phyloP scores from a whole-genome alignment of 2,329 filamentous ascomycete genomes.

The Metarhizium guizhouense region DNA sequence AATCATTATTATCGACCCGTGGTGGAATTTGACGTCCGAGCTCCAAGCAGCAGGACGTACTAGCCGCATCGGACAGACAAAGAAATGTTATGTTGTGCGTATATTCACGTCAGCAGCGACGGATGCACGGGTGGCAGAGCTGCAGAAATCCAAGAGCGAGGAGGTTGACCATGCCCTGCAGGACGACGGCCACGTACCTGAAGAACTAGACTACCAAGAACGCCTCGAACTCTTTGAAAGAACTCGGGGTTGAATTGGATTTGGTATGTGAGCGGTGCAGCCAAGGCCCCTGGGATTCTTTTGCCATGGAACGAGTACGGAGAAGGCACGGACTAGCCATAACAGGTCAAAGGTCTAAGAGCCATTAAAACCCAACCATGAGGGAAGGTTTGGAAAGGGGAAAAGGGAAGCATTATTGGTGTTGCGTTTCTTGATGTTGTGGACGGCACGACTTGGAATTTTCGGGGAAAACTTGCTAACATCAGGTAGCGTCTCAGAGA shows the following conservation, averaged over 20 bases:
- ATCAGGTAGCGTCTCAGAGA: too few species aligned
- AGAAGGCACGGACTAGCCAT: too few species aligned
- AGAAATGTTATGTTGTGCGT: conserved; percentile 49
- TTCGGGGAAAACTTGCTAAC: too few species aligned
- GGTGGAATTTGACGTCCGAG: conserved; percentile 55
- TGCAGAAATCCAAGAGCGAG: conserved; percentile 48
- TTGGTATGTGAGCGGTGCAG: too few species aligned
- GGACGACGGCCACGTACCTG: conserved; percentile 14
- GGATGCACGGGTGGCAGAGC: conserved; percentile 43
- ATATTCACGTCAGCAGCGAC: conserved; percentile 47
- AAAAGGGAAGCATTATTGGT: too few species aligned
- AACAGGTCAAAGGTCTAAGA: too few species aligned
- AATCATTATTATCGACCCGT: conserved; percentile 45
- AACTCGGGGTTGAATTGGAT: neutral
- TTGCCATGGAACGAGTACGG: too few species aligned
- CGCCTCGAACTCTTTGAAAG: neutral
- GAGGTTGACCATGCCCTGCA: conserved; percentile 28
- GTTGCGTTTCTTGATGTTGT: too few species aligned
- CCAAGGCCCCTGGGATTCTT: too few species aligned
- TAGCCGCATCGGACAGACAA: conserved; percentile 54
- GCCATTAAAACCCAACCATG: too few species aligned
- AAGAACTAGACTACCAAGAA: neutral
- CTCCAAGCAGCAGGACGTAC: conserved; percentile 55
- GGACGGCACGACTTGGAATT: too few species aligned
- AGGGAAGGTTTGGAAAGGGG: too few species aligned